A percentile compares a stretch with the other conserved stretches of the same genome.
These are phyloP conservation scores for Saccharomycopsis amapae DNA, from an alignment of 805 yeast genomes.

Conservation along the genomic window DNA sequence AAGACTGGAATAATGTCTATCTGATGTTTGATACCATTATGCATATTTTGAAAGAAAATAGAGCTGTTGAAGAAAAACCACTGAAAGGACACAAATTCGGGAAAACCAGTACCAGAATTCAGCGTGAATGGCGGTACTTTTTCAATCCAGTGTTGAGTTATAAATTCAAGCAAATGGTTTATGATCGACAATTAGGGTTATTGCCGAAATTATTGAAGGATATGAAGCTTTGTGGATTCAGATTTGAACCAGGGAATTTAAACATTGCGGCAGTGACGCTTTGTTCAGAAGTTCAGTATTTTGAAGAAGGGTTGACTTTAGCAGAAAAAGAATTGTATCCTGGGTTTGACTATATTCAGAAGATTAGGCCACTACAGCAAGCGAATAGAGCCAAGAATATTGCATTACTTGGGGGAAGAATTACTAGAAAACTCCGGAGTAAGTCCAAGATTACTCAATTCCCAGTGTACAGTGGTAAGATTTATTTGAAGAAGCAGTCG, in stretches of 20 bases:
- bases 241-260: not conserved
- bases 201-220: not conserved
- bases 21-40: not conserved
- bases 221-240: not conserved
- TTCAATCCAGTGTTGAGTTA: not conserved
- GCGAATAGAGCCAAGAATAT: no score
- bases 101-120: not conserved
- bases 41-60: not conserved
- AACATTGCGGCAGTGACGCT: not conserved
- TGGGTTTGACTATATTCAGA: no score
- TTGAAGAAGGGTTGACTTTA: not conserved
- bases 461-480: no score
- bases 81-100: not conserved
- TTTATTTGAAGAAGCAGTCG: not conserved
- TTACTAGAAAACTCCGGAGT: no score
- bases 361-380: no score
- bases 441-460: no score
- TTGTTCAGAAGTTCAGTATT: not conserved
- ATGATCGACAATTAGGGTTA: not conserved
- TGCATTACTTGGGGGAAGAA: no score
- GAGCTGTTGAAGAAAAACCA: not conserved
- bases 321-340: no score
- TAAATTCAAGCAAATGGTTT: not conserved
- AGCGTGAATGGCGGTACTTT: not conserved
- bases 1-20: not conserved